phyloP scores from a whole-genome alignment of 345 rosid genomes.

The Aquilaria malaccensis region DNA sequence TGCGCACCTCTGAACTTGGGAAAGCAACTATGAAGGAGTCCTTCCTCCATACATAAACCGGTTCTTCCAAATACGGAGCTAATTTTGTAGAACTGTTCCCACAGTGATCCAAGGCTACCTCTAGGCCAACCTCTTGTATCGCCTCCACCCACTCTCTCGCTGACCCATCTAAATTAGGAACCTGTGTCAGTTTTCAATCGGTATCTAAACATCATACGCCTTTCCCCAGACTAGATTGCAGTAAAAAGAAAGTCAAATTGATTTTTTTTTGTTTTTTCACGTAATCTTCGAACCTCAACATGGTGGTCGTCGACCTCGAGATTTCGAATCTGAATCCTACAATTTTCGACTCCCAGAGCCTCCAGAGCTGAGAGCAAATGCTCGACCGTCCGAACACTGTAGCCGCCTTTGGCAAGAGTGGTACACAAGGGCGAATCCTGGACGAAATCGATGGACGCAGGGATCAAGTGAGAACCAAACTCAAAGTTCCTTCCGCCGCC shows the following conservation, averaged over 20 bases:
- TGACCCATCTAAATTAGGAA: slow-evolving; percentile 88
- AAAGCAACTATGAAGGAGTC: slow-evolving; percentile 67
- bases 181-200: slow-evolving; percentile 30
- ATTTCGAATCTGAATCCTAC: slow-evolving; percentile 49
- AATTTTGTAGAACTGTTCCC: slow-evolving; percentile 46
- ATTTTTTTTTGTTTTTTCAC: background rate
- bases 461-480: slow-evolving; percentile 37
- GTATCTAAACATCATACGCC: background rate
- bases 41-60: slow-evolving; percentile 43
- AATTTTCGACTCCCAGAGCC: slow-evolving; percentile 69
- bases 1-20: slow-evolving; percentile 51
- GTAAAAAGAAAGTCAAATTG: background rate
- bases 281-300: slow-evolving; percentile 39
- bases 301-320: slow-evolving; percentile 26
- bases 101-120: slow-evolving; percentile 37
- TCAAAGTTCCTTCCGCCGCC: slow-evolving; percentile 68
- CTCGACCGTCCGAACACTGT: slow-evolving; percentile 62
- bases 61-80: slow-evolving; percentile 53
- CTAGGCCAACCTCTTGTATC: slow-evolving; percentile 50
- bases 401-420: slow-evolving; percentile 48
- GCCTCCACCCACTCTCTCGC: slow-evolving; percentile 70
- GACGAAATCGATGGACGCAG: slow-evolving; percentile 56
- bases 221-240: background rate
- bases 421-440: slow-evolving; percentile 68
- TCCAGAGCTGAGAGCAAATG: slow-evolving; percentile 90